phyloP scores from a whole-genome alignment of 2,329 filamentous ascomycete species.

The Trichoderma sp. region DNA sequence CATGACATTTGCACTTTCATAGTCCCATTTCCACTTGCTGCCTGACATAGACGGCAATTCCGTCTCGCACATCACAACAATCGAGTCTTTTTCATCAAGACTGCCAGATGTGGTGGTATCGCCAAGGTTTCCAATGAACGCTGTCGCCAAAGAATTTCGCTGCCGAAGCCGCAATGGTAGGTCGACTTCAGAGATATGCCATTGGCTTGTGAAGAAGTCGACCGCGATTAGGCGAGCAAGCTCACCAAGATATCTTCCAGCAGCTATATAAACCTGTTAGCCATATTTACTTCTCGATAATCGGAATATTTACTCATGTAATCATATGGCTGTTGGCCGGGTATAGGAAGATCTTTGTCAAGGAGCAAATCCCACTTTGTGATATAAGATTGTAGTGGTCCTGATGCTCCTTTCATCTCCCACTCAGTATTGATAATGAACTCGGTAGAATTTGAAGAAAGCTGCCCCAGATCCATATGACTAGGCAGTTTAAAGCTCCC shows the following conservation, averaged over 20 bases:
- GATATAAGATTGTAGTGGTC: background rate
- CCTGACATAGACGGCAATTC: background rate
- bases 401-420: background rate
- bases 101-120: background rate
- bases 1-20: background rate
- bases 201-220: background rate
- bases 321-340: background rate
- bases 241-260: background rate
- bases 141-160: background rate
- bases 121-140: background rate
- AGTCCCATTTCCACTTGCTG: background rate
- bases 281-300: background rate
- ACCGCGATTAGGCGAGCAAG: background rate
- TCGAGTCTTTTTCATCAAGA: background rate
- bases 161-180: background rate
- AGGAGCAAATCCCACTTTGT: background rate
- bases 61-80: background rate
- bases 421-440: background rate
- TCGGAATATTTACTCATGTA: background rate
- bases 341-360: background rate
- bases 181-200: background rate
- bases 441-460: background rate
- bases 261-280: background rate
- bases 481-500: background rate
- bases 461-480: background rate